Conservation (phyloP, 2,329 filamentous ascomycete genomes). For the Drechmeria coniospora region DNA sequence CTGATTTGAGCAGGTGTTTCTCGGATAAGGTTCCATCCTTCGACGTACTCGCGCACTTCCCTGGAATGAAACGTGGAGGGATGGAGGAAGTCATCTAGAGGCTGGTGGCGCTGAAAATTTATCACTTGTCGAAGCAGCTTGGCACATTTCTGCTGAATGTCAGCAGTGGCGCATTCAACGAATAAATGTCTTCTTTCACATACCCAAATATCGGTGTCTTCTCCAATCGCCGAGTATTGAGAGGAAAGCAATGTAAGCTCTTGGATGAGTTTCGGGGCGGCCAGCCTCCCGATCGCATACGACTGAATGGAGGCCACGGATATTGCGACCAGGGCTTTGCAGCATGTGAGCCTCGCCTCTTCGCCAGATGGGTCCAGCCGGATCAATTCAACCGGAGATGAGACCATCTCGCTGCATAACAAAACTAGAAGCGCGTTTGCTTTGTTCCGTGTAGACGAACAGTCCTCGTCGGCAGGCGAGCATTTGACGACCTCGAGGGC, state of each 20-base stretch:
- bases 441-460: conserved; percentile 17
- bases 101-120: conserved; percentile 6
- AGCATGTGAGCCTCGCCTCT: conserved; percentile 19
- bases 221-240: conserved; percentile 14
- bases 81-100: conserved; percentile 10
- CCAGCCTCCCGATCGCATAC: conserved; percentile 21
- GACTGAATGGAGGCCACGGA: conserved; percentile 18
- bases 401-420: conserved; percentile 26
- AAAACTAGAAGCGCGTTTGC: conserved; percentile 22
- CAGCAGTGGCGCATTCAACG: conserved; percentile 4
- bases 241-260: conserved; percentile 21
- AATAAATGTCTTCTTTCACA: conserved; percentile 4
- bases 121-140: conserved; percentile 14
- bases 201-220: conserved; percentile 28
- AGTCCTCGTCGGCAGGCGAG: conserved; percentile 6
- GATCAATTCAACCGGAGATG: conserved; percentile 15
- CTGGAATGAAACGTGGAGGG: conserved; percentile 15
- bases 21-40: conserved; percentile 15
- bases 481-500: conserved; percentile 18
- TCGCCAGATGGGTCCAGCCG: conserved; percentile 11
- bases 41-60: conserved; percentile 13
- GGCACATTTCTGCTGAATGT: conserved; percentile 14
- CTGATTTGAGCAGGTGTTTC: conserved; percentile 3
- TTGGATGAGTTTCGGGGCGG: conserved; percentile 26
- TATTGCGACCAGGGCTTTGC: conserved; percentile 22